Conservation (phyloP, 306 rosid genomes). For the Pyrus bretschneideri region DNA sequence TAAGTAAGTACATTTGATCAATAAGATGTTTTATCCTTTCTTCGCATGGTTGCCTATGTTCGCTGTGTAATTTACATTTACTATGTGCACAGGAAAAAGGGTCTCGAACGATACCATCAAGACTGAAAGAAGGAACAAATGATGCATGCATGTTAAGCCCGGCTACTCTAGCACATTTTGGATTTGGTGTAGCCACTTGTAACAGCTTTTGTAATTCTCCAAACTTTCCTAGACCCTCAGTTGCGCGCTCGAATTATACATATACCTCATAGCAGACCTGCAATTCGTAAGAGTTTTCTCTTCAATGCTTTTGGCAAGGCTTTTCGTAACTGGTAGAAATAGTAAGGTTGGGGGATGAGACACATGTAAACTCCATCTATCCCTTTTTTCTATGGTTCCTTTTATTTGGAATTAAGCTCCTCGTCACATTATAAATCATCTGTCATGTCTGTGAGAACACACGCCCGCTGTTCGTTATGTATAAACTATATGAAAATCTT, state of each 20-base stretch:
- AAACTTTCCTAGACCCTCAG: slow-evolving; percentile 4
- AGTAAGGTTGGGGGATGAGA: background rate
- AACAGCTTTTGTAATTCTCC: slow-evolving; percentile 8
- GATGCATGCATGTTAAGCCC: slow-evolving; percentile 18
- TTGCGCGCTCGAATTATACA: background rate
- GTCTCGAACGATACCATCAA: slow-evolving; percentile 21
- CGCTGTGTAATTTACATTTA: slow-evolving; percentile 7
- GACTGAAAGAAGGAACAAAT: slow-evolving; percentile 24
- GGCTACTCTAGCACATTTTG: slow-evolving; percentile 21
- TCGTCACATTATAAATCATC: background rate
- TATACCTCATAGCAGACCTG: slow-evolving; percentile 14
- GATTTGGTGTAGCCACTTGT: slow-evolving; percentile 16
- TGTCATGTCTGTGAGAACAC: too few species aligned
- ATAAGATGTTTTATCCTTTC: background rate
- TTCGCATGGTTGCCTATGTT: slow-evolving; percentile 1
- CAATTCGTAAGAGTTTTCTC: slow-evolving; percentile 5
- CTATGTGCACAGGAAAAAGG: slow-evolving; percentile 23
- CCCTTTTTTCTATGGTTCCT: background rate
- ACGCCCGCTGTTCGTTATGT: background rate
- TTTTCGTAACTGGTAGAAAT: slow-evolving; percentile 3
- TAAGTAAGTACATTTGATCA: slow-evolving; percentile 25
- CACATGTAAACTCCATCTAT: background rate
- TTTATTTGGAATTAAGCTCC: background rate
- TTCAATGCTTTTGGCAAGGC: slow-evolving; percentile 2
- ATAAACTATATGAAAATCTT: background rate